These are phyloP conservation scores for Euphorbia pulcherrima DNA, from an alignment of 345 rosid genomes.

Conservation along the genomic window DNA sequence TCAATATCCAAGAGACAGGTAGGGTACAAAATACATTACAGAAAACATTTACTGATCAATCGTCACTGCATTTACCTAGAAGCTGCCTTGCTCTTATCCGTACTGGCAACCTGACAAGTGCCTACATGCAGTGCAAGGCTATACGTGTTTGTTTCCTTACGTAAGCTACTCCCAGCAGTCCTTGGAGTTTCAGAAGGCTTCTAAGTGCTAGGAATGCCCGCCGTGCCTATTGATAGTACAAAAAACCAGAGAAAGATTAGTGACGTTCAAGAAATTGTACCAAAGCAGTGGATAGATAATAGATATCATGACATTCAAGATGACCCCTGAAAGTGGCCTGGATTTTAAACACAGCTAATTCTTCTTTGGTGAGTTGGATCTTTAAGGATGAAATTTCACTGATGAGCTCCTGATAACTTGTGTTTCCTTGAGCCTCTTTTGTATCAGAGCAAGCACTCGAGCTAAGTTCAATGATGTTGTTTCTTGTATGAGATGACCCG, in stretches of 20 bases:
- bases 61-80: too few species aligned
- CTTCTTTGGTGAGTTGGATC: constrained; percentile 28
- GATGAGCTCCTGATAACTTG: not conserved
- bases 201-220: constrained; percentile 67
- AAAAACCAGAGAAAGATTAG: not conserved
- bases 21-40: constrained; percentile 30
- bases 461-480: constrained; percentile 15
- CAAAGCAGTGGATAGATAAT: not conserved
- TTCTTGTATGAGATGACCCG: constrained; percentile 13
- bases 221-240: constrained; percentile 46
- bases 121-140: constrained; percentile 73
- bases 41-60: too few species aligned
- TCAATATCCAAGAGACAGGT: too few species aligned
- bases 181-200: constrained; percentile 83
- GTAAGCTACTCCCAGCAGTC: constrained; percentile 57
- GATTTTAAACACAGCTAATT: constrained; percentile 61
- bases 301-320: constrained; percentile 40
- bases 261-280: constrained; percentile 12
- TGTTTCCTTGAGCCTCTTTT: constrained; percentile 1
- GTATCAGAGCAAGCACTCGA: constrained; percentile 19
- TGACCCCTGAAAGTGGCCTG: constrained; percentile 83
- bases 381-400: constrained; percentile 3
- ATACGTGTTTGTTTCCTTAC: constrained; percentile 60
- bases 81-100: constrained; percentile 60
- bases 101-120: constrained; percentile 73